Percentiles rank a stretch among this genome's conserved stretches.
These are phyloP conservation scores for Fraxinus nigra DNA, from an alignment of 305 asterid genomes.

Conservation along the genomic window DNA sequence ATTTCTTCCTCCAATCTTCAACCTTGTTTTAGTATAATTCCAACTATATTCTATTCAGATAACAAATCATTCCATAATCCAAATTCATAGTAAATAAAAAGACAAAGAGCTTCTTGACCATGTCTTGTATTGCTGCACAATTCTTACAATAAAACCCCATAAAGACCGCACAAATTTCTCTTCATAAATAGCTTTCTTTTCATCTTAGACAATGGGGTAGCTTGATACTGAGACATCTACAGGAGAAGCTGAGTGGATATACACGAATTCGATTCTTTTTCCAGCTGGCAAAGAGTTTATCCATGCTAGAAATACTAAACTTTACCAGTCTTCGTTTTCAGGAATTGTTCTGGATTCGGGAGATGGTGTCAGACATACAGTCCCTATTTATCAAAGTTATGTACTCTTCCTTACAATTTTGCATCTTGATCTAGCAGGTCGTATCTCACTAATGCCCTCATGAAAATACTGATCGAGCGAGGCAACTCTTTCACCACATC, in stretches of 20 bases:
- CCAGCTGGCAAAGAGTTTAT: constrained; percentile 65
- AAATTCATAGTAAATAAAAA: constrained; percentile 25
- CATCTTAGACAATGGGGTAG: constrained; percentile 56
- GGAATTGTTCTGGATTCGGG: no score
- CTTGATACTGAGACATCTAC: constrained; percentile 70
- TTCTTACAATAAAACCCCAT: constrained; percentile 37
- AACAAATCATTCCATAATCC: constrained; percentile 46
- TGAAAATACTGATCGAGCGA: no score
- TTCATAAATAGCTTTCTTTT: constrained; percentile 18
- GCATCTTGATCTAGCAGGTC: no score
- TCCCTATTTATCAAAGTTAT: no score
- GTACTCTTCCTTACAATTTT: no score
- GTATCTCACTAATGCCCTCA: no score
- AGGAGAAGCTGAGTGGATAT: constrained; percentile 82
- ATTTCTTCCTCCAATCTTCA: constrained; percentile 60
- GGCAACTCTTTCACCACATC: no score
- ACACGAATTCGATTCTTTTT: constrained; percentile 84
- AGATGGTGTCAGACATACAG: no score
- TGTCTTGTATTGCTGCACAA: constrained; percentile 62
- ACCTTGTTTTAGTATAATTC: constrained; percentile 47
- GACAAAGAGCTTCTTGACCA: constrained; percentile 20
- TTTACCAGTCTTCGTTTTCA: constrained; percentile 46
- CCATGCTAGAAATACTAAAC: constrained; percentile 86
- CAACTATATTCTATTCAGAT: constrained; percentile 33
- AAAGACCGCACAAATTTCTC: constrained; percentile 31